Base-by-base conservation (phyloP, 1,284 basidiomycete species). In the Papiliotrema fonsecae region DNA sequence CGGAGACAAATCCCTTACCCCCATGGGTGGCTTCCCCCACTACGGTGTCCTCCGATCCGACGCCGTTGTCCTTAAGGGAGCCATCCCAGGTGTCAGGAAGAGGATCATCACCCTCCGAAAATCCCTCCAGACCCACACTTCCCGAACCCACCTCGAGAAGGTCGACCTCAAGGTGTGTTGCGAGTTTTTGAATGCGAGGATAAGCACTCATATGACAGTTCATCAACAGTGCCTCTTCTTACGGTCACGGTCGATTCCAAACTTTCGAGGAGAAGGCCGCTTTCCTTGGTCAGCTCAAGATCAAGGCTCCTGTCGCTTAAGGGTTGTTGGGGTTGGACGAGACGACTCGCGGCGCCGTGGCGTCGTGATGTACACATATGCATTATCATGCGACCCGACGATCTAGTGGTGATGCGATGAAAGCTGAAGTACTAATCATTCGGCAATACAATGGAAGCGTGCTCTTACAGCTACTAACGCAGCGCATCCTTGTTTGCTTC, bases 31-130 rank as follows among this genome's bases (percentile, higher is more conserved):
- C 74, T 99, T 96, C 86, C 91, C 92, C 52, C 67, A 91, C 93
- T 78, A 98, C 77, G 94, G 94, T 83, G 82, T 96, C 70, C 86
- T 98, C 78, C 93, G 89, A 81, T 93, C 97, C 81, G 96, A 98
- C 78, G 98, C 87, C 80, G 77, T 98, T 69, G 86, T 97, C 78
- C 80, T 97, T 75, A 93, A 93, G 81, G 91, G 92, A 59, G 90
- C 85, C 51, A 82, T 92, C 67, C 88, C 89, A 57, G 94, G 94
- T 70, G 90, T 89, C 73, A 92, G 91, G 82, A 97, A 98, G 83
- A 89, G 96, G 81, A 87, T 98, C 55, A 54, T 68, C 50, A 63
- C 62, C 50, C 57, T 72, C 53, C 60, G 63, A 60, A 61, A 67
- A 53, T 60, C 65, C 34, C 66, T 69, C 60, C 60, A 63, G 47